phyloP scores from a whole-genome alignment of 1,284 basidiomycete genomes.

The Veloboletus limbatus region DNA sequence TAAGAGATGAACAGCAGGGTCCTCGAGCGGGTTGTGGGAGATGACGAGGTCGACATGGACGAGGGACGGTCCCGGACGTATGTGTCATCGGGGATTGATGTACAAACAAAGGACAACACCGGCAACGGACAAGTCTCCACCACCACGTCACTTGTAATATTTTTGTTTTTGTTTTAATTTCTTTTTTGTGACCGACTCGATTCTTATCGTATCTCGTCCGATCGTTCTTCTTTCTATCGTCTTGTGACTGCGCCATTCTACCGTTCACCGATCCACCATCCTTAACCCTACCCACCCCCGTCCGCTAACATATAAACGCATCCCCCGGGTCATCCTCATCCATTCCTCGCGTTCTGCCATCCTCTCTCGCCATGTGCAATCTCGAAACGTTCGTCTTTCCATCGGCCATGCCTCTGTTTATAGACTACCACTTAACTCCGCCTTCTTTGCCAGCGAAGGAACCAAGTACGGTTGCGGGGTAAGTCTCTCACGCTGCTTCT shows the following conservation, averaged over 20 bases:
- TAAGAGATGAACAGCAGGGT: slow-evolving; percentile 95
- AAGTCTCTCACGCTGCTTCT: slow-evolving; percentile 46
- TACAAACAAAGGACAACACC: slow-evolving; percentile 30
- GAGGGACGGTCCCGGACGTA: slow-evolving; percentile 9
- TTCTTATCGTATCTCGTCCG: slow-evolving; percentile 33
- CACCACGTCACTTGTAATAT: too few species aligned
- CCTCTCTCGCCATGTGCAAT: slow-evolving; percentile 56
- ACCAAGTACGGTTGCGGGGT: slow-evolving; percentile 71
- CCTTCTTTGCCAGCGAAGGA: slow-evolving; percentile 56
- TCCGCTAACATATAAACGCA: slow-evolving; percentile 25
- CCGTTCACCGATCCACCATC: slow-evolving; percentile 16
- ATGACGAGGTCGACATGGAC: slow-evolving; percentile 33
- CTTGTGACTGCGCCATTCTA: slow-evolving; percentile 29
- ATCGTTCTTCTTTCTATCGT: slow-evolving; percentile 31
- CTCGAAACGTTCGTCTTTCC: slow-evolving; percentile 59
- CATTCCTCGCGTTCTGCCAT: too few species aligned
- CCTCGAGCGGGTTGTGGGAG: slow-evolving; percentile 74
- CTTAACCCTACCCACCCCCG: slow-evolving; percentile 10
- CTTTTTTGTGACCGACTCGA: too few species aligned
- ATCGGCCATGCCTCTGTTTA: slow-evolving; percentile 14
- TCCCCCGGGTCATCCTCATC: slow-evolving; percentile 13
- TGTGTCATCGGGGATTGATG: slow-evolving; percentile 13
- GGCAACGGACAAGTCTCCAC: slow-evolving; percentile 2
- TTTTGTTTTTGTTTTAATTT: too few species aligned
- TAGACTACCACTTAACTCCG: slow-evolving; percentile 13